Evolutionary conservation across 768 basidiomycete species (phyloP).

Genomic region (Infundibulicybe gibba): DNA sequence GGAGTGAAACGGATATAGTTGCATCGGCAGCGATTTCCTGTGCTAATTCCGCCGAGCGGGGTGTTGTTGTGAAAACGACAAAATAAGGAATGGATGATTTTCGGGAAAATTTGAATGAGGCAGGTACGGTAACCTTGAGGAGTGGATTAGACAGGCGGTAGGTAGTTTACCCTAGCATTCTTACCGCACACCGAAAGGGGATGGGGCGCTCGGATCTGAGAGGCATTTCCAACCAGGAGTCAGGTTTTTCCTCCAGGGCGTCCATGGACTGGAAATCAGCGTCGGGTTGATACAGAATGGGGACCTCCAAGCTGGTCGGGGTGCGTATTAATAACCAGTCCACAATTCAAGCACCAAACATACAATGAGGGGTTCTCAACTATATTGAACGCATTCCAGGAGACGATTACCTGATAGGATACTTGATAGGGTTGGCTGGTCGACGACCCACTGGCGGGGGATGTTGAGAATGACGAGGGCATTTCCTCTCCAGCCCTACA

Average conservation of each 20-base stretch:
- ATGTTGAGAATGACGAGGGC: constrained; percentile 52
- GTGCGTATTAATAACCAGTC: constrained; percentile 5
- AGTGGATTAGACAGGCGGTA: background rate
- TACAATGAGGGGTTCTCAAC: constrained; percentile 45
- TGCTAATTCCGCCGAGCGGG: constrained; percentile 48
- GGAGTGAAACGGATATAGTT: constrained; percentile 62
- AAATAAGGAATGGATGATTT: constrained; percentile 64
- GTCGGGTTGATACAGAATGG: constrained; percentile 59
- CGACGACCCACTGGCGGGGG: constrained; percentile 21
- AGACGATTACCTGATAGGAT: constrained; percentile 49
- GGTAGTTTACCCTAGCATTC: constrained; percentile 17
- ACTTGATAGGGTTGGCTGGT: constrained; percentile 33
- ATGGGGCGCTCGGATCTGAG: constrained; percentile 58
- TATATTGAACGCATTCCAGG: constrained; percentile 54
- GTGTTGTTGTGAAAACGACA: constrained; percentile 67
- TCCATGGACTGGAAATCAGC: constrained; percentile 57
- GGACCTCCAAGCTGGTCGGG: constrained; percentile 54
- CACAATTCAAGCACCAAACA: constrained; percentile 14
- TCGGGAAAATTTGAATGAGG: constrained; percentile 57
- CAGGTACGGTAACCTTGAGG: constrained; percentile 57
- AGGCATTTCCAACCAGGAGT: constrained; percentile 69
- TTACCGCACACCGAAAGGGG: constrained; percentile 64
- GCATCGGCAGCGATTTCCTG: constrained; percentile 70
- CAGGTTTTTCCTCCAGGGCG: constrained; percentile 34
- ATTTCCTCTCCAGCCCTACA: constrained; percentile 51